Base-by-base conservation (phyloP, 2,329 filamentous ascomycete species). In the Dothideomycetes sp. region DNA sequence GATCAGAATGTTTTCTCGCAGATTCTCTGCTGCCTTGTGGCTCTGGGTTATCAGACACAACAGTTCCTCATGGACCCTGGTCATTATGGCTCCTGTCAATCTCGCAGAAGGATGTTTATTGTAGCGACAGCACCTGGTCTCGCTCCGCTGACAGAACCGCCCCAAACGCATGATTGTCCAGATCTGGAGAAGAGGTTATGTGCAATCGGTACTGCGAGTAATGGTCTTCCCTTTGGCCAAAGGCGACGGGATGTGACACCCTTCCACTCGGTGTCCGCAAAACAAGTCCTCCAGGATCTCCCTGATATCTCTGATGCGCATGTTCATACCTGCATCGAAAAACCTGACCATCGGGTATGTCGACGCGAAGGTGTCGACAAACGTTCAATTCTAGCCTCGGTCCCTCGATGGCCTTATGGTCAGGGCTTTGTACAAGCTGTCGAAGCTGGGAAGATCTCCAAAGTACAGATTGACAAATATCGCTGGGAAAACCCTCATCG, bases 1-100 rank as follows among this genome's bases (percentile, higher is more conserved):
- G 62, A 64, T 13, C 67, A 80, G 15, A 83, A 84, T 44, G 74
- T 84, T 0, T 78, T 88, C 37, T 78, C 78, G 1, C 83, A 88
- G 49, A 64, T 91, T 0, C 67, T 91, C 8, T 83, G 80, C 47
- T 71, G 78, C 1, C 62, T 91, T 1, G 79, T 89, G 0, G 82
- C 80, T 0, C 67, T 91, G 47, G 84, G 84, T 0, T 93, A 91
- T 49, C 84, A 93, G 53, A 66, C 77, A 0, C 74, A 81, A 28
- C 70, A 84, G 25, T 76, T 78, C 42, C 65, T 80, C 1, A 64
- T 84, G 15, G 82, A 87, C 48, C 73, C 82, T 0, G 85, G 80
- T 68, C 74, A 73, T 0, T 76, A 73, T 47, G 82, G 83, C 1
- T 76, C 78, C 2, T 64, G 76, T 0, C 84, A 91, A 53, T 64